Evolutionary conservation across 1,284 basidiomycete genomes (phyloP).

Genomic region (Ustilago bromivora): DNA sequence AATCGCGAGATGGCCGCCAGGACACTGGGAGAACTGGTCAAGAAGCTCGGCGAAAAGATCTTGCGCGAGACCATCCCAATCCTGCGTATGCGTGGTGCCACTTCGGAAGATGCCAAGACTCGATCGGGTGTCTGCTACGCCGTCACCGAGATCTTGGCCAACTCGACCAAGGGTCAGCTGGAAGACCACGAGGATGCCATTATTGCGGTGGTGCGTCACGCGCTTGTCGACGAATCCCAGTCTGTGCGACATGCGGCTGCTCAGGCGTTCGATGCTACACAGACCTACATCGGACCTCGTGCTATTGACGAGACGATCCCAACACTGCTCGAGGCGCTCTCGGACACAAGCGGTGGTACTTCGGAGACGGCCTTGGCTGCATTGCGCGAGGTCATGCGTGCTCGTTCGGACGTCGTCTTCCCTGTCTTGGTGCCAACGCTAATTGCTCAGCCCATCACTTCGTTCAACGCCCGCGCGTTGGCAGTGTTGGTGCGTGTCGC

Average conservation of each 20-base stretch:
- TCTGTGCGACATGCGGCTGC: slow-evolving; percentile 92
- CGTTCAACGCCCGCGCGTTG: slow-evolving; percentile 94
- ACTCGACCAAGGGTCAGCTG: slow-evolving; percentile 84
- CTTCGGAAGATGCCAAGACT: slow-evolving; percentile 79
- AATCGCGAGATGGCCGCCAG: slow-evolving; percentile 83
- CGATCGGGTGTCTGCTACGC: slow-evolving; percentile 90
- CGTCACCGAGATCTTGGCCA: slow-evolving; percentile 89
- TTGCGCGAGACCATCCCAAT: slow-evolving; percentile 85
- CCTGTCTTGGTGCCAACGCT: slow-evolving; percentile 96
- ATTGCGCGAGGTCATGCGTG: slow-evolving; percentile 80
- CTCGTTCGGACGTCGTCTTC: slow-evolving; percentile 80
- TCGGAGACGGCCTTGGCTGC: slow-evolving; percentile 94
- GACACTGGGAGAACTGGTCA: slow-evolving; percentile 79
- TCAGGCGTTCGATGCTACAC: slow-evolving; percentile 90
- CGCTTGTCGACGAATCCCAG: slow-evolving; percentile 88
- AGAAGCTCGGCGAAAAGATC: slow-evolving; percentile 95
- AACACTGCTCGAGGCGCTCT: slow-evolving; percentile 88
- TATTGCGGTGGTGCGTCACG: slow-evolving; percentile 79
- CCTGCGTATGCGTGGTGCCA: slow-evolving; percentile 75
- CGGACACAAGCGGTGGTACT: slow-evolving; percentile 73
- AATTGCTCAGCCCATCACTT: slow-evolving; percentile 87
- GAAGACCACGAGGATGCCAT: slow-evolving; percentile 92
- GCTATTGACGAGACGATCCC: slow-evolving; percentile 98
- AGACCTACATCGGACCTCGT: slow-evolving; percentile 87
- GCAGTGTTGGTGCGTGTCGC: slow-evolving; percentile 92